phyloP scores from a whole-genome alignment of 164 flowering plant species.

The Tetracentron sinense region DNA sequence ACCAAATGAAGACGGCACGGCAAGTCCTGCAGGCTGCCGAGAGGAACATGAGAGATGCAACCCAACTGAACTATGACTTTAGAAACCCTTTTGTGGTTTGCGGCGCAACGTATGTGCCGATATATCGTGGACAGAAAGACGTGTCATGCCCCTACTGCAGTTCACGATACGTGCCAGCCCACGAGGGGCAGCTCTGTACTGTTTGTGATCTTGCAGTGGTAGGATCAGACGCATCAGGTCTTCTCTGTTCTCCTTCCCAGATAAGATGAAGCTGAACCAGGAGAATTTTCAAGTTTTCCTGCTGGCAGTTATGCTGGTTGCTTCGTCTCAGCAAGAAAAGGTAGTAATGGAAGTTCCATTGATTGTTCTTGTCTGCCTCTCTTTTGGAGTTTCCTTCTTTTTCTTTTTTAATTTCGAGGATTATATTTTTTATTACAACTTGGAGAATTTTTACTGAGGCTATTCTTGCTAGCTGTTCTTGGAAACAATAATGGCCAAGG shows the following conservation, averaged over 20 bases:
- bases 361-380: conserved; percentile 17
- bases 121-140: conserved; percentile 76
- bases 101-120: conserved; percentile 75
- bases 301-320: not conserved
- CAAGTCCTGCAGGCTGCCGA: conserved; percentile 58
- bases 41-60: conserved; percentile 40
- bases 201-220: conserved; percentile 74
- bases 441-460: conserved; percentile 31
- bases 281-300: conserved; percentile 7
- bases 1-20: conserved; percentile 57
- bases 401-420: conserved; percentile 8
- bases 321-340: conserved; percentile 17
- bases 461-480: conserved; percentile 26
- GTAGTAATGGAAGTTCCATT: conserved; percentile 20
- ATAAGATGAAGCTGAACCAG: conserved; percentile 36
- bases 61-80: conserved; percentile 64
- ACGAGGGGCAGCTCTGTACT: conserved; percentile 60
- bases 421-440: conserved; percentile 15
- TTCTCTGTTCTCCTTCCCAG: conserved; percentile 75
- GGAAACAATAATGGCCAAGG: conserved; percentile 22
- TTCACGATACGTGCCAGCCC: conserved; percentile 61
- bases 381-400: conserved; percentile 6
- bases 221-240: conserved; percentile 78
- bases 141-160: conserved; percentile 70
- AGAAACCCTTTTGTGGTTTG: conserved; percentile 80